Percentiles rank a stretch among this genome's conserved stretches.
Conservation (phyloP, 805 yeast species). For the Nakazawaea molendinolei region DNA sequence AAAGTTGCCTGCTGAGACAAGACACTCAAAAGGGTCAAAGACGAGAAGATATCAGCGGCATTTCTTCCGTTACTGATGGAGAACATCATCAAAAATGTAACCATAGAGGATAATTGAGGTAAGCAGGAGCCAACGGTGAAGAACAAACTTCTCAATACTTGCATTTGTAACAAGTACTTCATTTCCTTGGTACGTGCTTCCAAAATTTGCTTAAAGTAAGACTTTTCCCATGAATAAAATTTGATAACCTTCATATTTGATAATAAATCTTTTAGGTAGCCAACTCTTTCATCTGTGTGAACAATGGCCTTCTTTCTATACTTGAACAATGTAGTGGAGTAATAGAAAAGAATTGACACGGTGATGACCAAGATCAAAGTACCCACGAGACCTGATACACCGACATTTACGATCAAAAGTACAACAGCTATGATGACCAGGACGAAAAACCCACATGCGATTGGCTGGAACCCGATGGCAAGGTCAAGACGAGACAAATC, state of each 20-base stretch:
- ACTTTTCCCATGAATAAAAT: constrained; percentile 40
- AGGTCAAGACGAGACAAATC: constrained; percentile 37
- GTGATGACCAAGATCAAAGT: constrained; percentile 33
- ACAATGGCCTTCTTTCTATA: constrained; percentile 30
- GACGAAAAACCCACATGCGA: constrained; percentile 34
- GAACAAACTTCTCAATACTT: constrained; percentile 33
- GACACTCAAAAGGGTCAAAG: constrained; percentile 34
- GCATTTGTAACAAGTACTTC: constrained; percentile 33
- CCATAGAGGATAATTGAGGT: constrained; percentile 37
- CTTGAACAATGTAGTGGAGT: constrained; percentile 28
- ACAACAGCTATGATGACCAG: constrained; percentile 33
- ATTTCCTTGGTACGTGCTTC: constrained; percentile 33
- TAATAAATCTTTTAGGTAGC: constrained; percentile 36
- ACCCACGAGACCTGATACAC: constrained; percentile 34
- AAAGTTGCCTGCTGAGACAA: constrained; percentile 38
- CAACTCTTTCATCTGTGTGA: constrained; percentile 35
- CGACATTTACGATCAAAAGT: constrained; percentile 29
- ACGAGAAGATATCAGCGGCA: constrained; percentile 35
- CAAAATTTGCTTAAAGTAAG: constrained; percentile 30
- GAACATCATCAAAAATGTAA: constrained; percentile 38
- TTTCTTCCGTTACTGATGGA: constrained; percentile 26
- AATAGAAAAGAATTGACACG: constrained; percentile 26
- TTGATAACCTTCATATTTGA: constrained; percentile 35
- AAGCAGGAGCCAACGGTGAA: constrained; percentile 38
- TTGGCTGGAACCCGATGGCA: constrained; percentile 37